Evolutionary conservation across 208 protist genomes (phyloP), one percentile per base, ranked within the genome.

Genomic region (Angomonas ambiguus): DNA sequence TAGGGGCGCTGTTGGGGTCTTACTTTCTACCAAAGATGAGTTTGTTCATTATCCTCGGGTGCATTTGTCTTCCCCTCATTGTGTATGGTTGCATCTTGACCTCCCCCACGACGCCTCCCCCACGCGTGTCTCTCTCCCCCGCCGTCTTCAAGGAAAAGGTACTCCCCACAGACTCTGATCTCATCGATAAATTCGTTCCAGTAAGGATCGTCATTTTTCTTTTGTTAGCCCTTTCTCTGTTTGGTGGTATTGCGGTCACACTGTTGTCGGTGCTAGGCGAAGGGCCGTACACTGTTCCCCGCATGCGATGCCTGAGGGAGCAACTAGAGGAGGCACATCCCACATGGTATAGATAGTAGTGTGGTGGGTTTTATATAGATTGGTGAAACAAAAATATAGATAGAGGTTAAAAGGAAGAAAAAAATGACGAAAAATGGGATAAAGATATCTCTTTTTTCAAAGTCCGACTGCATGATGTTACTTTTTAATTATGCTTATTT

Each of bases 71-170:
- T 25, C 88, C 88, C 11, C 79, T 92, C 24, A 79, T 89, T 58
- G 83, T 92, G 32, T 92, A 88, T 65, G 85, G 79, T 45, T 85
- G 76, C 68, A 90, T 94, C 56, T 38, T 91, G 13, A 83, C 77
- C 13, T 74, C 78, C 8, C 76, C 82, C 10, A 64, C 56, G 32
- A 48, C 27, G 27, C 25, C 66, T 31, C 13, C 16, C 2, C 31
- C 55, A 0, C 48, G 41, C 59, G 41, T 31, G 8, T 24, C 48
- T 33, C 53, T 64, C 4, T 51, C 62, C 1, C 65, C 62, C 31
- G 77, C 65, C 1, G 65, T 69, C 28, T 91, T 84, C 62, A 74
- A 78, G 30, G 84, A 94, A 51, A 60, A 48, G 24, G 65, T 49
- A 48, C 45, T 92, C 45, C 73, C 71, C 4, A n/a, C 45, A 13